Base-by-base conservation (phyloP, 441 rosid species). In the Brassica balearica region DNA sequence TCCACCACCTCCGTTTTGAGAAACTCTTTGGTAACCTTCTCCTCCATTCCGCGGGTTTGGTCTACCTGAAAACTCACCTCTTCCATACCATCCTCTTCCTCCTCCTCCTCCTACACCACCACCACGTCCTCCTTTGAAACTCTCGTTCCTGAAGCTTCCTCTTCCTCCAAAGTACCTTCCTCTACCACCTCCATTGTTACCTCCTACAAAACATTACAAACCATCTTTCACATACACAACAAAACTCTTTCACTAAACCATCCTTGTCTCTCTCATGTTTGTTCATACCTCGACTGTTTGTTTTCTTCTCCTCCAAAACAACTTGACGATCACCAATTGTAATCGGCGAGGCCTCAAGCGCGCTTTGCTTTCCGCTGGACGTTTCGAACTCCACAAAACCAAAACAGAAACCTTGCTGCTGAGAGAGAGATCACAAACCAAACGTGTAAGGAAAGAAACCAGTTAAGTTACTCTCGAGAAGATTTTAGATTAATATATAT, bases 321-420 rank as follows among this genome's bases (percentile, higher is more conserved):
- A 94, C 97, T 78, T 68, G 85, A 6, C 75, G 86, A 83, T 89
- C 95, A 82, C 92, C 95, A 66, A 94, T 86, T 14, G 65, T 85
- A 58, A 94, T 29, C 17, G 97, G 94, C 9, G 98, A 91, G 76
- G 95, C 99, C 96, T 89, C 86, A 55, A 93, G 83, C 10, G 99
- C 98, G 76, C 69, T 78, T 68, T 90, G 89, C 90, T 89, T 85
- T 32, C 98, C 88, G 71, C 80, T 83, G 29, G 86, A 83, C 25
- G 85, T 82, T 85, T 92, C 98, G 56, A 96, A 96, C 82, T 94
- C 98, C 78, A 96, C 99, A 82, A 96, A 96, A 23, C 99, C 98
- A 77, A 96, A 96, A 80, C 97, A 89, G 73, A 85, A 91, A 58
- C 98, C 95, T 84, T 89, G 97, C 92, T 88, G 87, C 87, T 67